These are phyloP conservation scores for Tilletia indica DNA, from an alignment of 1,284 basidiomycete species.

Conservation along the genomic window DNA sequence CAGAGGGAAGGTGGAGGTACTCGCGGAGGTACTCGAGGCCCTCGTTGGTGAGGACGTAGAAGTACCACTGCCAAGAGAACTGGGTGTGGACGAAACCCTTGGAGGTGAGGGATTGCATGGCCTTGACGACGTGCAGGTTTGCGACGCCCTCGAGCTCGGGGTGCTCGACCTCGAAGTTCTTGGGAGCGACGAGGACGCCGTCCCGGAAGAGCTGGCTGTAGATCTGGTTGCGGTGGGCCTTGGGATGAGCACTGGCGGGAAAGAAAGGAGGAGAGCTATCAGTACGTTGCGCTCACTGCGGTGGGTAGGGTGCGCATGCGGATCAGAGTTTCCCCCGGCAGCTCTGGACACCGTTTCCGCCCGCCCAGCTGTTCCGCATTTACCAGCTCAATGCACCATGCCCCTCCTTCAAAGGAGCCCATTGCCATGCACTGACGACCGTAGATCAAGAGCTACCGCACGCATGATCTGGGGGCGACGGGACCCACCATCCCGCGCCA, in stretches of 20 bases:
- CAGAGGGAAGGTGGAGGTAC: conserved; percentile 55
- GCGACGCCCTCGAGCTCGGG: conserved; percentile 87
- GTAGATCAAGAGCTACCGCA: no score
- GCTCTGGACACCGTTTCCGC: no score
- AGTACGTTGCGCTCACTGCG: no score
- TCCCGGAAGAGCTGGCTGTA: conserved; percentile 56
- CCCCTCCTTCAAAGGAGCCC: no score
- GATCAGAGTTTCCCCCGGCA: no score
- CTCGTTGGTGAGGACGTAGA: conserved; percentile 55
- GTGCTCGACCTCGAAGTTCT: conserved; percentile 97
- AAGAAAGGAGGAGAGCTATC: background rate
- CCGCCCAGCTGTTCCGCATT: no score
- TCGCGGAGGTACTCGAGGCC: conserved; percentile 56
- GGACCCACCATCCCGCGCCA: no score
- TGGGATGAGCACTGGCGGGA: conserved; percentile 49
- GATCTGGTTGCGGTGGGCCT: conserved; percentile 55
- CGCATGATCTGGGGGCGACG: no score
- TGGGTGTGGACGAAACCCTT: conserved; percentile 96
- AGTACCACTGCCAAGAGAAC: conserved; percentile 61
- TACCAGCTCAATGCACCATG: no score
- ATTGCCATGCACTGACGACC: no score
- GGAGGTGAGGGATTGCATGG: conserved; percentile 94
- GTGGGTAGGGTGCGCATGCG: no score
- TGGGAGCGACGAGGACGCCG: conserved; percentile 97
- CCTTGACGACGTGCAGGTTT: conserved; percentile 99